These are phyloP conservation scores for Aquilaria malaccensis DNA, from an alignment of 345 rosid genomes.

Conservation along the genomic window DNA sequence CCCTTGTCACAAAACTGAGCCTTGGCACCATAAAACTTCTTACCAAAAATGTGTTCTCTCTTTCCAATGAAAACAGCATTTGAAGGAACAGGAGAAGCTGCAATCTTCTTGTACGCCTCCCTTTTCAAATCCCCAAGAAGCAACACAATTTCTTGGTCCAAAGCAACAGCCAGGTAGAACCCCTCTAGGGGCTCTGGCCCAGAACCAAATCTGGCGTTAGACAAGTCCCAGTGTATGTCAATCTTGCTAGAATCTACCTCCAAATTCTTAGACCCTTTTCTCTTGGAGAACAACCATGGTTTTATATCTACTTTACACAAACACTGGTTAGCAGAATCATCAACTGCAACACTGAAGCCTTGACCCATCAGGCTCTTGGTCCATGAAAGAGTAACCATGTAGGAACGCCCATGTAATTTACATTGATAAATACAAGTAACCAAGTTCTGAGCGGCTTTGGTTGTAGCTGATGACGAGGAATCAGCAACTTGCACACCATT, in stretches of 20 bases:
- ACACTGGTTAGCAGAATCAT: conserved; percentile 53
- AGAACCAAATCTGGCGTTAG: conserved; percentile 68
- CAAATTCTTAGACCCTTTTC: conserved; percentile 61
- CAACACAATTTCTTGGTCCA: conserved; percentile 50
- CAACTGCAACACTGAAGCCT: conserved; percentile 61
- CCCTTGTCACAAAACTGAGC: conserved; percentile 70
- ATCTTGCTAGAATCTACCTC: conserved; percentile 46
- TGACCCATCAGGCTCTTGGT: conserved; percentile 84
- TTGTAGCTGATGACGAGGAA: conserved; percentile 61
- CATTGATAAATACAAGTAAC: conserved; percentile 75
- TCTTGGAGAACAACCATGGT: conserved; percentile 84
- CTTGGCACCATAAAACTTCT: conserved; percentile 62
- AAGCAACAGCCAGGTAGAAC: conserved; percentile 59
- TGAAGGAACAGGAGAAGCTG: conserved; percentile 17
- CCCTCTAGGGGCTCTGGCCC: conserved; percentile 80
- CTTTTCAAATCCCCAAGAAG: conserved; percentile 80
- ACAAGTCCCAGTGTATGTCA: conserved; percentile 67
- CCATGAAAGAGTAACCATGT: conserved; percentile 78
- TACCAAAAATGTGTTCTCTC: conserved; percentile 80
- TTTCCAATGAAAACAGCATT: conserved; percentile 53
- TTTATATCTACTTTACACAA: conserved; percentile 81
- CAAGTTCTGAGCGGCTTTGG: conserved; percentile 66
- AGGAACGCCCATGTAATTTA: conserved; percentile 45
- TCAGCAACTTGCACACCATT: conserved; percentile 92
- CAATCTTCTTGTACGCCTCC: conserved; percentile 69